Base-by-base conservation (phyloP, 768 basidiomycete species). In the Neoboletus brunneissimus region DNA sequence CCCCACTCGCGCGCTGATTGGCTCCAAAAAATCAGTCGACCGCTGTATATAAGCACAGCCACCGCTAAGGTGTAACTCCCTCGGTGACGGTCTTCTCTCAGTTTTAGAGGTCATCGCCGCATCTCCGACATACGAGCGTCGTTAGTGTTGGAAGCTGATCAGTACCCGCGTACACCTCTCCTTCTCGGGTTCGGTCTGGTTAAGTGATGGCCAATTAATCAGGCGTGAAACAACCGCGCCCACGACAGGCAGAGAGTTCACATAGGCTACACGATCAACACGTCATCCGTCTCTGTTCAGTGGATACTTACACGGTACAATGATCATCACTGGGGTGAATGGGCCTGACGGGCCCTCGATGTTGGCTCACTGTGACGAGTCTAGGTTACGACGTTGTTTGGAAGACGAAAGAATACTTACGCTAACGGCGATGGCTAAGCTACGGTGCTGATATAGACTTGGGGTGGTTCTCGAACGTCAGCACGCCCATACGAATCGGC, bases 11-110 rank as follows among this genome's bases (percentile, higher is more conserved):
- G 1, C 20, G 40, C 48, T 59, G 58, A 69, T 69, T 69, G 67
- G 67, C 31, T 38, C 48, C 10, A 43, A 56, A 64, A 64, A 69
- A 69, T 69, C 65, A 56, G 67, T 57, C 67, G 61, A 69, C 12
- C 11, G 4, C 3, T 2, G 9, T 49, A 50, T n/a, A 29, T 34
- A 12, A 23, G 37, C 55, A 65, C 55, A 56, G 65, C 66, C 63
- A 65, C 55, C 22, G 44, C 23, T 38, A 37, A 38, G n/a, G n/a
- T n/a, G n/a, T n/a, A n/a, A n/a, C n/a, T n/a, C n/a, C n/a, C n/a
- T n/a, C n/a, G n/a, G n/a, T n/a, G n/a, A n/a, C n/a, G n/a, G n/a
- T 25, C 25, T 25, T 4, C 32, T 10, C 2, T 44, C 41, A 42
- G 22, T 13, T 25, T 16, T n/a, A 25, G 42, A 23, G 46, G 13